These are phyloP conservation scores for Fusarium avenaceum DNA, from an alignment of 2,329 filamentous ascomycete species.

Conservation along the genomic window DNA sequence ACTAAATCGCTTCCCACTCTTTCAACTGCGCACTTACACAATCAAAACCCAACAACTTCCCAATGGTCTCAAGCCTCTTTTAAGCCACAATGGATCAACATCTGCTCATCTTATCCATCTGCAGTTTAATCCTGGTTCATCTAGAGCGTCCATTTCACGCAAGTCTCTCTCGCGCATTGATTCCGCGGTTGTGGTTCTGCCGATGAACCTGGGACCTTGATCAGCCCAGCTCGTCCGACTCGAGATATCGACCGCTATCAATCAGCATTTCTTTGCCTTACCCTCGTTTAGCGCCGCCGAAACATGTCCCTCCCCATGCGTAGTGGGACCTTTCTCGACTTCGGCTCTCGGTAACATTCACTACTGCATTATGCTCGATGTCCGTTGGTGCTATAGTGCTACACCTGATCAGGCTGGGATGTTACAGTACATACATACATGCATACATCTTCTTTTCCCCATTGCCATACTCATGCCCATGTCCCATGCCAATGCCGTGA, in stretches of 20 bases:
- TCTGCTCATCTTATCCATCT: conserved; percentile 34
- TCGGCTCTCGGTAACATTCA: conserved; percentile 21
- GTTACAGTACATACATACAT: conserved; percentile 4
- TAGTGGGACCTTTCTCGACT: conserved; percentile 5
- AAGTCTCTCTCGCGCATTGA: conserved; percentile 3
- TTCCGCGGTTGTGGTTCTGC: conserved; percentile 34
- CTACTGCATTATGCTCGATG: conserved; percentile 15
- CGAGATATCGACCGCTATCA: neutral
- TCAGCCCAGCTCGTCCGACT: neutral
- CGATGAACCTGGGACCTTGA: conserved; percentile 1
- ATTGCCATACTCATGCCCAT: neutral
- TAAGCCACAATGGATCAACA: conserved; percentile 39
- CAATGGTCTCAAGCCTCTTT: conserved; percentile 27
- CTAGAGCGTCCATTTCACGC: conserved; percentile 6
- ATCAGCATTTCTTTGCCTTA: neutral
- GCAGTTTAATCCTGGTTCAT: conserved; percentile 3
- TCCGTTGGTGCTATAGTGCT: conserved; percentile 13
- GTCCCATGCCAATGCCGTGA: conserved; percentile 8
- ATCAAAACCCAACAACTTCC: conserved; percentile 23
- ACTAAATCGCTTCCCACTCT: conserved; percentile 6
- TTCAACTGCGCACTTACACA: conserved; percentile 17
- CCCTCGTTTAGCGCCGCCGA: conserved; percentile 15
- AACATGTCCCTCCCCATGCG: conserved; percentile 8
- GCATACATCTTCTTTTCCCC: neutral
- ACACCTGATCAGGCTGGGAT: conserved; percentile 10